Base-by-base conservation (phyloP, 2,329 filamentous ascomycete species). In the Ceratocystis smalleyi region DNA sequence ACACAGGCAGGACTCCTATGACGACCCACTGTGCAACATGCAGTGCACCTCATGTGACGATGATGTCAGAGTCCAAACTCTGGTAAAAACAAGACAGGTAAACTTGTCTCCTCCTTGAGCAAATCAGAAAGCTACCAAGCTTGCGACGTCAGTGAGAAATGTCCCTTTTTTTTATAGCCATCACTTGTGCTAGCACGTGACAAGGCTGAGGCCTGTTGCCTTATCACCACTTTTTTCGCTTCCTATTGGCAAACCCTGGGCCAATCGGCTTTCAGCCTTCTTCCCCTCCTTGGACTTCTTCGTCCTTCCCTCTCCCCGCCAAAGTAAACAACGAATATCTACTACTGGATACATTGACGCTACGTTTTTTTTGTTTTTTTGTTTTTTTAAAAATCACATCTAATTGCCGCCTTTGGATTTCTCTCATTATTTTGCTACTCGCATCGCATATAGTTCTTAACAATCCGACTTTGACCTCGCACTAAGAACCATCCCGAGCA, bases 251-350 rank as follows among this genome's bases (percentile, higher is more conserved):
- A 24, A 55, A 8, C n/a, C 22, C 30, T 55, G 17, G 51, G 24
- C 51, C 51, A 55, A 55, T 55, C 51, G 51, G 51, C 51, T 55
- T 55, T 17, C 51, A 55, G 51, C 51, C 51, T 55, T 15, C 51
- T 32, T 30, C 51, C 51, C 51, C 51, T 55, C 24, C 51, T 55
- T 30, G 49, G 22, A 15, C 49, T 54, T 54, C 49, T 24, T 47
- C 45, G 17, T 10, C 35, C n/a, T 24, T 47, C 45, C 45, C 43
- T n/a, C 49, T 24, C 51, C 51, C 15, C 51, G 24, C 12, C 51
- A 24, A 55, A 17, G 27, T 55, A 55, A 55, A 55, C 51, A 55
- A 55, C 51, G n/a, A 32, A 22, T 15, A 40, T 22, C 30, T 30
- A 30, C 24, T 22, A 30, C 51, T 12, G 30, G 27, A 30, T 17